Evolutionary conservation across 257 asterid species (phyloP).

Genomic region (Phtheirospermum japonicum): DNA sequence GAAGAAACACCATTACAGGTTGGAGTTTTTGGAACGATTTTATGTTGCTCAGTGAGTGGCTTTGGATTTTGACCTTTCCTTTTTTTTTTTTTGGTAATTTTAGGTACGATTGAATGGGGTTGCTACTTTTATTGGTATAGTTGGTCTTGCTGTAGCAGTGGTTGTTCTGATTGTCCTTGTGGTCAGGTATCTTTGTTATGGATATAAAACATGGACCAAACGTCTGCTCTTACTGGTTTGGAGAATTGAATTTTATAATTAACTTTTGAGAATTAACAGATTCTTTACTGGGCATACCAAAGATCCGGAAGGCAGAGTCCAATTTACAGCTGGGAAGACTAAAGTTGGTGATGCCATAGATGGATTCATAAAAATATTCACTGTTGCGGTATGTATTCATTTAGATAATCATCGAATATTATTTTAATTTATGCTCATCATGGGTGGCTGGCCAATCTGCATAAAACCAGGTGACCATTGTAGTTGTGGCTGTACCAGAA

Average conservation of each 20-base stretch:
- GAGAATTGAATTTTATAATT: conserved; percentile 11
- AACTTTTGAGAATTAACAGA: conserved; percentile 39
- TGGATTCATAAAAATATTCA: conserved; percentile 75
- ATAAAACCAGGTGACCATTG: conserved; percentile 71
- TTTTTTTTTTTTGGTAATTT: conserved; percentile 25
- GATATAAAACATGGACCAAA: not conserved
- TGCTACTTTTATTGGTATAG: conserved; percentile 89
- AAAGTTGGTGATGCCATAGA: conserved; percentile 60
- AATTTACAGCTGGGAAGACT: conserved; percentile 68
- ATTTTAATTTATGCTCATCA: conserved; percentile 11
- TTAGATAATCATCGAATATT: conserved; percentile 3
- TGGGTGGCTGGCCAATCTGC: conserved; percentile 21
- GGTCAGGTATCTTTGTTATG: conserved; percentile 45
- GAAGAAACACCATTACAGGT: conserved; percentile 99
- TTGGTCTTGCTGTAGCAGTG: conserved; percentile 77
- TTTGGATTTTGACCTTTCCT: conserved; percentile 24
- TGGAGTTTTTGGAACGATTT: conserved; percentile 20
- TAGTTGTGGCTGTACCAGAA: conserved; percentile 96
- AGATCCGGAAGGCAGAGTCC: conserved; percentile 55
- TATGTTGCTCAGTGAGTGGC: conserved; percentile 18
- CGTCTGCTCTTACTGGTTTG: conserved; percentile 8
- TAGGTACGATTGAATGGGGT: conserved; percentile 93
- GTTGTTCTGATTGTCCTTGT: conserved; percentile 69
- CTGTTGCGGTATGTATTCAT: conserved; percentile 76
- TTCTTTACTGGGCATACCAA: conserved; percentile 70